Percentiles rank a stretch among this genome's conserved stretches.
Conservation (phyloP, 257 asterid genomes). For the Primulina eburnea region DNA sequence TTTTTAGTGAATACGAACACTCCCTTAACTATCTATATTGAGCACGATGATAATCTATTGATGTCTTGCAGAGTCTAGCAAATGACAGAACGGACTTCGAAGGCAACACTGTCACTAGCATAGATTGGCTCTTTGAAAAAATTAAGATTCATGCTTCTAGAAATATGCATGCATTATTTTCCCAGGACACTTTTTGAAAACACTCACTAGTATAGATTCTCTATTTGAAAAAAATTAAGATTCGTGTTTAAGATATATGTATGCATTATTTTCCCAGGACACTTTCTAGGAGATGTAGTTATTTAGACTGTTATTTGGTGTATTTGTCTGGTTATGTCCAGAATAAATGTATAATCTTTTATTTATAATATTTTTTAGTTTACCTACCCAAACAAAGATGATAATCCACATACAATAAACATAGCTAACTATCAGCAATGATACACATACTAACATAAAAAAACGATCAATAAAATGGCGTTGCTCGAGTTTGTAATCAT, state of each 20-base stretch:
- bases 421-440: background rate
- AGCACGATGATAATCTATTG: background rate
- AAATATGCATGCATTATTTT: background rate
- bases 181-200: background rate
- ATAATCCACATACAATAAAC: conserved; percentile 15
- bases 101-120: too few relatives aligned
- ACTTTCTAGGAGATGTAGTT: background rate
- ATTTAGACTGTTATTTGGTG: background rate
- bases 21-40: background rate
- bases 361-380: too few relatives aligned
- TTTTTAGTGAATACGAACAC: too few relatives aligned
- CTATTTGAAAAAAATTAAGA: background rate
- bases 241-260: background rate
- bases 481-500: conserved; percentile 7
- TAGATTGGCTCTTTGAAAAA: background rate
- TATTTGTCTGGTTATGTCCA: background rate
- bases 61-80: background rate
- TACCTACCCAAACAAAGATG: background rate
- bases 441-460: background rate
- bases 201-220: too few relatives aligned
- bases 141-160: background rate
- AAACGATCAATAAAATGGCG: conserved; percentile 11
- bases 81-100: too few relatives aligned
- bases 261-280: background rate
- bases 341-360: background rate